Percentiles rank a stretch among this genome's conserved stretches.
phyloP scores from a whole-genome alignment of 257 asterid genomes.

The Oldenlandia corymbosa region DNA sequence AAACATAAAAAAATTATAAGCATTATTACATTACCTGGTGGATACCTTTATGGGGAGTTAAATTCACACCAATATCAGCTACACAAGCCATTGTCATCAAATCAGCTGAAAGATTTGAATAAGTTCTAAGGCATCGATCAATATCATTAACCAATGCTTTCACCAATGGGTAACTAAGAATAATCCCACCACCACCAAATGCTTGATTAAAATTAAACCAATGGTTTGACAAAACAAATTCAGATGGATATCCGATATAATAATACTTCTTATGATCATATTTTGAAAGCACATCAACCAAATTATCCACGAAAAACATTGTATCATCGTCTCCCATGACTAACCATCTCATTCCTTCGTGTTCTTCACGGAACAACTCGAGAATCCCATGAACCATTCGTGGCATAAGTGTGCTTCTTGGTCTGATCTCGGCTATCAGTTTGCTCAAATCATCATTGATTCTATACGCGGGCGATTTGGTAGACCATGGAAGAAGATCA shows the following conservation, averaged over 20 bases:
- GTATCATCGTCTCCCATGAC: slow-evolving; percentile 36
- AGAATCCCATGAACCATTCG: slow-evolving; percentile 31
- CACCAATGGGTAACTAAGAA: slow-evolving; percentile 30
- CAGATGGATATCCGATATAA: slow-evolving; percentile 29
- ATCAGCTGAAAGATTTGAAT: slow-evolving; percentile 23
- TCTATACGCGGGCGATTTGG: slow-evolving; percentile 19
- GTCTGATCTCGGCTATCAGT: slow-evolving; percentile 8
- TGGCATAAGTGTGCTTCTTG: slow-evolving; percentile 4
- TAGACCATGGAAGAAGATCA: slow-evolving; percentile 28
- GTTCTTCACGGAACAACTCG: slow-evolving; percentile 26
- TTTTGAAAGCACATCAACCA: slow-evolving; percentile 19
- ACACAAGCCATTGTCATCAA: slow-evolving; percentile 19
- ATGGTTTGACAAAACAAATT: slow-evolving; percentile 17
- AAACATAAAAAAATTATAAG: background rate
- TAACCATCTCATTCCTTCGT: slow-evolving; percentile 26
- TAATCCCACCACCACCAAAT: slow-evolving; percentile 35
- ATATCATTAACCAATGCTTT: slow-evolving; percentile 17
- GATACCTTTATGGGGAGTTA: slow-evolving; percentile 27
- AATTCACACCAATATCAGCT: slow-evolving; percentile 28
- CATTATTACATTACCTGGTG: slow-evolving; percentile 26
- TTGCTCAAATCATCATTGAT: slow-evolving; percentile 14
- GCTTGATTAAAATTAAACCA: slow-evolving; percentile 21
- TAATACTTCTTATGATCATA: slow-evolving; percentile 29
- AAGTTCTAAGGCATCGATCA: slow-evolving; percentile 24
- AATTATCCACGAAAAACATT: slow-evolving; percentile 25